These are phyloP conservation scores for Backusella morwellensis DNA, from an alignment of 192 early-diverging fungal genomes.

Conservation along the genomic window DNA sequence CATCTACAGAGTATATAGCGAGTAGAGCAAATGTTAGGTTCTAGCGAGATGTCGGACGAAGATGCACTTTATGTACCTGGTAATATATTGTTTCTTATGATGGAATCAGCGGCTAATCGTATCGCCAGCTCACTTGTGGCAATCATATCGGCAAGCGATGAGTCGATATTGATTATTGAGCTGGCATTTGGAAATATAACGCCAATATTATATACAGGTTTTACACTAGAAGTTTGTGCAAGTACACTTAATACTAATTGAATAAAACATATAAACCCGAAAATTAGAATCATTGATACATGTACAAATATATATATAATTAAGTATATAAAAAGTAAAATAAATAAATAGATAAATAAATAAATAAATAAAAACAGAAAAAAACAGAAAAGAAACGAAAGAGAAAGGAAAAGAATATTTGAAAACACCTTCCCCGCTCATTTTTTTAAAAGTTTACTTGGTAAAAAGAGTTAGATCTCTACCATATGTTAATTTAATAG, in stretches of 20 bases:
- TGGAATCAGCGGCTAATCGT: neutral
- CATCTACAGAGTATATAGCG: constrained; percentile 1
- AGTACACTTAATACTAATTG: neutral
- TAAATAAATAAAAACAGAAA: neutral
- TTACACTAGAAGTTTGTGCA: neutral
- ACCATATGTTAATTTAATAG: neutral
- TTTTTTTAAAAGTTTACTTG: neutral
- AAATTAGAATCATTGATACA: neutral
- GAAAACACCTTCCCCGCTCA: neutral
- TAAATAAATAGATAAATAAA: neutral
- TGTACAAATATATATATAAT: neutral
- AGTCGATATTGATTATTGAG: neutral
- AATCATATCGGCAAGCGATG: constrained; percentile 22
- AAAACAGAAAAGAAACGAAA: neutral
- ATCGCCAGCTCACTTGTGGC: constrained; percentile 19
- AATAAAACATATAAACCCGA: neutral
- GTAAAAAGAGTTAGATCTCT: neutral
- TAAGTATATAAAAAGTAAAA: neutral
- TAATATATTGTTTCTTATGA: constrained; percentile 4
- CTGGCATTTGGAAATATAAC: constrained; percentile 15
- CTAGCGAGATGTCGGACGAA: neutral
- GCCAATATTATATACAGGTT: constrained; percentile 19
- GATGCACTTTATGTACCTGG: constrained; percentile 3
- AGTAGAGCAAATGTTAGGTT: too few relatives aligned
- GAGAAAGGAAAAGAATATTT: neutral